Evolutionary conservation across 768 basidiomycete species (phyloP), one percentile per base, ranked within the genome.

Genomic region (Pleurotus eryngii): DNA sequence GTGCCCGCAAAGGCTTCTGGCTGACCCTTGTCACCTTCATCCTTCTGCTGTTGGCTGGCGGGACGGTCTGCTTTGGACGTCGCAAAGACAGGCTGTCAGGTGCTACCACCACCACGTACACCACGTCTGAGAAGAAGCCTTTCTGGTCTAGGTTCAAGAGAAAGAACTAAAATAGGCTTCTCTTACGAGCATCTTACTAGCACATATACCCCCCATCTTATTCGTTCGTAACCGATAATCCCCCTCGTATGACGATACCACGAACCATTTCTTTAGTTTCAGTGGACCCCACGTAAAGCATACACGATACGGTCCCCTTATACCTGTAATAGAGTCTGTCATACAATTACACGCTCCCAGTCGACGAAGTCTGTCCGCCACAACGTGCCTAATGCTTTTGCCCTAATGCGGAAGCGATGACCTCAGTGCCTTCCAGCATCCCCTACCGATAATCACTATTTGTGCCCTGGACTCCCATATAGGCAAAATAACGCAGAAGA

Each of bases 21-120:
- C 67, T 91, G 68, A 89, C 87, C 1, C 83, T 91, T 63, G 82
- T 78, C 17, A 68, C 84, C 11, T 72, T 91, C 65, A 71, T 90
- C 61, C 78, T 90, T 3, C 78, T 86, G 30, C 69, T 83, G 42
- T 65, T 89, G 56, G 86, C 81, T 15, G 86, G 86, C 53, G 81
- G 81, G 74, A 84, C 85, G 3, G 83, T 89, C 38, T 87, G 85
- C 74, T 82, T 87, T 60, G 87, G 86, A 9, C 81, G 86, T 39
- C 76, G 85, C 57, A 79, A 74, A 56, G 74, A 78, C 57, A 78
- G 86, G 60, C 74, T 80, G 73, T 65, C 79, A 0, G 73, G 73
- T 18, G 78, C 66, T 48, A 63, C 70, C 11, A 40, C 51, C 20
- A 24, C 51, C 15, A 45, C 42, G 12, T 45, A 45, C 14, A 14